phyloP scores from a whole-genome alignment of 139 green algal species.

The Desmodesmus armatus region DNA sequence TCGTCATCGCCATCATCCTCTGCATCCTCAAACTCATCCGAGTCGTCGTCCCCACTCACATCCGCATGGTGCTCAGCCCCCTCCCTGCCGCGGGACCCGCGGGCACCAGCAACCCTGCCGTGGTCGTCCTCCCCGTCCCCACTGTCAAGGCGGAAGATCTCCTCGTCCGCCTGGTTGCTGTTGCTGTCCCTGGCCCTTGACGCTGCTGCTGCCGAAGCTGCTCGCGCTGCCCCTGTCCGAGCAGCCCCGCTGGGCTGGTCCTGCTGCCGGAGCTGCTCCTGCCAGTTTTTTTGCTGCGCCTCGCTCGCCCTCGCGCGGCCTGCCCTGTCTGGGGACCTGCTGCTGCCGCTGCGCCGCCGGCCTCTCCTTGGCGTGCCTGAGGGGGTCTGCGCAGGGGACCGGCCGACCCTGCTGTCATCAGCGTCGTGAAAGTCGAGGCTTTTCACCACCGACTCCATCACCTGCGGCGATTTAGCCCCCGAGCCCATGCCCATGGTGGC shows the following conservation, averaged over 20 bases:
- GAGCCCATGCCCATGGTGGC: not conserved
- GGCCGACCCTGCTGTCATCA: slow-evolving; percentile 24
- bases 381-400: too few species aligned
- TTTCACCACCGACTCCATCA: too few species aligned
- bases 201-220: not conserved
- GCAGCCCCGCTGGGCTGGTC: too few species aligned
- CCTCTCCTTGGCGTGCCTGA: not conserved
- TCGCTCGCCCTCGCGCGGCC: not conserved
- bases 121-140: not conserved
- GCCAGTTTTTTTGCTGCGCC: too few species aligned
- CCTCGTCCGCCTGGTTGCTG: too few species aligned
- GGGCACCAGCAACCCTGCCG: not conserved
- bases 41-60: too few species aligned
- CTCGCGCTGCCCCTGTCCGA: too few species aligned
- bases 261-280: too few species aligned
- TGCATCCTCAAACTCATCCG: slow-evolving; percentile 30
- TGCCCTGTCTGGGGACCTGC: not conserved
- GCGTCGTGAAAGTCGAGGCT: too few species aligned
- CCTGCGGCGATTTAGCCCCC: not conserved
- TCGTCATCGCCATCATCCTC: slow-evolving; percentile 26
- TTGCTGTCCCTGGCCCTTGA: not conserved
- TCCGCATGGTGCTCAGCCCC: not conserved
- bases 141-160: too few species aligned
- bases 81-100: not conserved
- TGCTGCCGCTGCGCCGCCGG: not conserved